These are phyloP conservation scores for Bertia moriformis DNA, from an alignment of 2,329 filamentous ascomycete genomes.

Conservation along the genomic window DNA sequence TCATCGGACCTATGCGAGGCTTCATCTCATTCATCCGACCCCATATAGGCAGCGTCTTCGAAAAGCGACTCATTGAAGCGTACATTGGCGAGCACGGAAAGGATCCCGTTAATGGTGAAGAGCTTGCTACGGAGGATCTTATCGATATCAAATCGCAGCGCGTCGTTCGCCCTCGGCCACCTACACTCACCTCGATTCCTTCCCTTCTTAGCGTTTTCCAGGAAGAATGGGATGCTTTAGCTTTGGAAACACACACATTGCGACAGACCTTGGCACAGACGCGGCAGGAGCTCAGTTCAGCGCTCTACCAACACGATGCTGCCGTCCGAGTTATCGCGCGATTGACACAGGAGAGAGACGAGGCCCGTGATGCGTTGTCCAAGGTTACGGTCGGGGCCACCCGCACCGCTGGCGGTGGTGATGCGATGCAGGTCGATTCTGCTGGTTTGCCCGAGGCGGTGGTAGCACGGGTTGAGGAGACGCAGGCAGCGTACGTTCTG, in stretches of 20 bases:
- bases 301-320: slow-evolving; percentile 92
- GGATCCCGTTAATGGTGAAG: slow-evolving; percentile 79
- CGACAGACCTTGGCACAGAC: slow-evolving; percentile 81
- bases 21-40: no score
- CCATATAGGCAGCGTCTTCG: slow-evolving; percentile 71
- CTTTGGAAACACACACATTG: slow-evolving; percentile 80
- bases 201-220: slow-evolving; percentile 89
- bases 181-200: slow-evolving; percentile 88
- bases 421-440: slow-evolving; percentile 85
- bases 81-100: slow-evolving; percentile 88
- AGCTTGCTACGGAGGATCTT: slow-evolving; percentile 70
- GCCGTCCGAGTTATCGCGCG: slow-evolving; percentile 90
- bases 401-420: slow-evolving; percentile 42
- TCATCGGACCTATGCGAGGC: background rate
- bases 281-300: slow-evolving; percentile 81
- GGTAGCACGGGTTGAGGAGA: slow-evolving; percentile 60
- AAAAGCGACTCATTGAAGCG: slow-evolving; percentile 86
- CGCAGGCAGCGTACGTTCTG: slow-evolving; percentile 64
- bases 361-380: slow-evolving; percentile 76
- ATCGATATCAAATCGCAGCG: slow-evolving; percentile 73
- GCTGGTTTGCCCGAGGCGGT: slow-evolving; percentile 58
- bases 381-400: slow-evolving; percentile 60
- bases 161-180: slow-evolving; percentile 76
- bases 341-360: slow-evolving; percentile 78
- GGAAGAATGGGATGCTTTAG: slow-evolving; percentile 93